Base-by-base conservation (phyloP, 139 green algal genomes). In the Microglena sp. region DNA sequence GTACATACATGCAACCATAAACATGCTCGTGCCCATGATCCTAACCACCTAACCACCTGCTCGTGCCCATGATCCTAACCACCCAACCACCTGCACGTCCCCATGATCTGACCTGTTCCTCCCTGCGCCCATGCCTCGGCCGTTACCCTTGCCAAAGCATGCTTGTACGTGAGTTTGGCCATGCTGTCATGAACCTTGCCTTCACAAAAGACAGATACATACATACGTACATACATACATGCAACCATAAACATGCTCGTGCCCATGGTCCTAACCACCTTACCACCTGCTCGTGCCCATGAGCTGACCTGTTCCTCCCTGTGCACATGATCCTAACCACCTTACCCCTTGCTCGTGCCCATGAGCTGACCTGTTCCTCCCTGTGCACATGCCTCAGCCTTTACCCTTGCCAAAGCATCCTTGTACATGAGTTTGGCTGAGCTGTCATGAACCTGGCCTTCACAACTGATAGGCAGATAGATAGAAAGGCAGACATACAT, bases 111-210 rank as follows among this genome's bases (percentile, higher is more conserved):
- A n/a, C n/a, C n/a, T n/a, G n/a, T n/a, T n/a, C n/a, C n/a, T n/a
- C n/a, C n/a, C n/a, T n/a, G n/a, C n/a, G n/a, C n/a, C n/a, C n/a
- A n/a, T n/a, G n/a, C n/a, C n/a, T n/a, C n/a, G n/a, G n/a, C n/a
- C n/a, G n/a, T n/a, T 80, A 80, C 64, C 64, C 68, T 27, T 80
- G 64, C 64, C 73, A 80, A 55, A 67, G 44, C 64, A 75, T 80
- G 64, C 62, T 76, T 22, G 69, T 80, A 27, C 73, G 75, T 64
- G 73, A 80, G 68, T 4, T 76, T 32, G 73, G 67, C 21, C 81
- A 85, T 60, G 74, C 69, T 6, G 68, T 88, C 18, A 74, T 80
- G 73, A 75, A 80, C 62, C 54, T 78, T 6, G 77, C n/a, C n/a
- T n/a, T n/a, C n/a, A n/a, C n/a, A n/a, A n/a, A n/a, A n/a, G n/a